A percentile compares a stretch with the other conserved stretches of the same genome.
These are phyloP conservation scores for Castanospermum australe DNA, from an alignment of 306 rosid species.

Conservation along the genomic window DNA sequence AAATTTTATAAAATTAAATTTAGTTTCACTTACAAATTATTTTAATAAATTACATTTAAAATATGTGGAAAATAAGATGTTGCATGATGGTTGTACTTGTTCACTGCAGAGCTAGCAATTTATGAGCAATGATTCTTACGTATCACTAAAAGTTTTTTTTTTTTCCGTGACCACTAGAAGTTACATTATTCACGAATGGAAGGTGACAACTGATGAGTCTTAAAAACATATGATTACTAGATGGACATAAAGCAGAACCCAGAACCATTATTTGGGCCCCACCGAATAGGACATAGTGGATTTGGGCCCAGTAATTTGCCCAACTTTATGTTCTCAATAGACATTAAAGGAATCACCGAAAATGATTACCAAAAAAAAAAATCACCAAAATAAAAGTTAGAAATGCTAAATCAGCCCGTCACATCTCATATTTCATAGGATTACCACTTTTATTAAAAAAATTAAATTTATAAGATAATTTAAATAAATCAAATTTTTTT, in stretches of 20 bases:
- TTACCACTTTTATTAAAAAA: too few species aligned
- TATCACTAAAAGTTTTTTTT: too few species aligned
- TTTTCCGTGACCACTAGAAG: too few species aligned
- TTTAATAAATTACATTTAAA: not conserved
- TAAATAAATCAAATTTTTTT: too few species aligned
- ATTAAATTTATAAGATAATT: too few species aligned
- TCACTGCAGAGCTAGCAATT: not conserved
- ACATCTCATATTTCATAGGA: too few species aligned
- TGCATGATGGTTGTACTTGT: not conserved
- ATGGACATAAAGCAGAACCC: not conserved
- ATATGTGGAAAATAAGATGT: not conserved
- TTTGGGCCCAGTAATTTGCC: not conserved
- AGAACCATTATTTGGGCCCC: not conserved
- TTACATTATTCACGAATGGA: not conserved
- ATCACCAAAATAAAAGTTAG: too few species aligned
- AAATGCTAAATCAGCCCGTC: too few species aligned
- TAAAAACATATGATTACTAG: not conserved
- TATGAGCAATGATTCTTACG: not conserved
- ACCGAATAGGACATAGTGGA: not conserved
- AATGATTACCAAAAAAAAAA: too few species aligned
- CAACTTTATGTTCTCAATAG: not conserved
- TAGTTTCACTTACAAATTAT: too few species aligned
- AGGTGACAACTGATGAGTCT: not conserved
- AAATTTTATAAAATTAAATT: too few species aligned
- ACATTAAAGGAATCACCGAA: not conserved